phyloP scores from a whole-genome alignment of 2,329 filamentous ascomycete species.

The Penicillium sp. region DNA sequence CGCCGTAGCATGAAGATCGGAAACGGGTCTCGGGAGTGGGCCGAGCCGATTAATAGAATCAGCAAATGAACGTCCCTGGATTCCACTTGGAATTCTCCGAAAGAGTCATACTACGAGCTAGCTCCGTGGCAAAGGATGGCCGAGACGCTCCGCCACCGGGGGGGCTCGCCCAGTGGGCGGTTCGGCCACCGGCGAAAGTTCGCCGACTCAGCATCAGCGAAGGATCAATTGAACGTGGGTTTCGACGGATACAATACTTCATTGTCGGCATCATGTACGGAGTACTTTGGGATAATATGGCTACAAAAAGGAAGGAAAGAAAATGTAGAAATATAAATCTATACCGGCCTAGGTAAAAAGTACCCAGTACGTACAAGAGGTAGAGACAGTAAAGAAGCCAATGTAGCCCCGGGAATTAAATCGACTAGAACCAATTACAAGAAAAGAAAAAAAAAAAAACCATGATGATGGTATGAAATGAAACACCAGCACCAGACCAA shows the following conservation, averaged over 20 bases:
- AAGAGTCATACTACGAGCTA: not conserved
- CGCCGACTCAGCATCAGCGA: constrained; percentile 1
- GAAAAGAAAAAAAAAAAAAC: constrained; percentile 6
- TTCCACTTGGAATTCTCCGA: not conserved
- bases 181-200: not conserved
- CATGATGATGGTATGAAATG: constrained; percentile 12
- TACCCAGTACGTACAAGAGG: not conserved
- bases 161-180: not conserved
- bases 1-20: not conserved
- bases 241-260: not conserved
- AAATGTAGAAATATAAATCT: not conserved
- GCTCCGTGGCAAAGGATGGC: constrained; percentile 1
- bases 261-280: not conserved
- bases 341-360: not conserved
- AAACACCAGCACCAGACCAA: constrained; percentile 1
- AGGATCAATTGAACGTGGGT: not conserved
- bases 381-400: not conserved
- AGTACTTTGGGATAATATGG: not conserved
- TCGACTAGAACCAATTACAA: constrained; percentile 9
- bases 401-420: not conserved
- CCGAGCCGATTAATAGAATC: not conserved
- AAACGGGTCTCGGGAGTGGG: not conserved
- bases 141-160: not conserved
- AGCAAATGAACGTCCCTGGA: not conserved
- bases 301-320: not conserved